Percentiles rank a stretch among this genome's conserved stretches.
These are phyloP conservation scores for Aspergillus bridgeri DNA, from an alignment of 495 filamentous ascomycete genomes.

Conservation along the genomic window DNA sequence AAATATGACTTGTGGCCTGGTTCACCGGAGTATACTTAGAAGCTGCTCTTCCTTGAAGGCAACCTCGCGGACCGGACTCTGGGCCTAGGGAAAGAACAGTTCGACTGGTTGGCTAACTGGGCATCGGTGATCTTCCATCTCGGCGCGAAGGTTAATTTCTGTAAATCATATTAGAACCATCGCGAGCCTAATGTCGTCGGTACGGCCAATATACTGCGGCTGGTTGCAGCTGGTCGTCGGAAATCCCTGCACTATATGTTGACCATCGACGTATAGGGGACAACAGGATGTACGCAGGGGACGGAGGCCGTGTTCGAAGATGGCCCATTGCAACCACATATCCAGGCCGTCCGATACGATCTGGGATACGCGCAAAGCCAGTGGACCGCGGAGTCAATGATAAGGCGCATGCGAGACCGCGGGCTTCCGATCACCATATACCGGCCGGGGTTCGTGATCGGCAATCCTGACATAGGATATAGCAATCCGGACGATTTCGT, in stretches of 20 bases:
- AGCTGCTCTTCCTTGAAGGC: conserved; percentile 15
- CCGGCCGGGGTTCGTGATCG: conserved; percentile 24
- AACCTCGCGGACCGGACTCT: conserved; percentile 8
- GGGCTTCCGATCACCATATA: conserved; percentile 22
- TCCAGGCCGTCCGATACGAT: conserved; percentile 14
- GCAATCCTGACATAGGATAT: conserved; percentile 13
- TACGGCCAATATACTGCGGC: conserved; percentile 11
- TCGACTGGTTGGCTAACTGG: conserved; percentile 10
- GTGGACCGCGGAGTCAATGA: conserved; percentile 21
- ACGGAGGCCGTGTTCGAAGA: conserved; percentile 14
- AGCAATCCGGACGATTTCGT: conserved; percentile 28
- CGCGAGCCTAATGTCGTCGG: conserved; percentile 19
- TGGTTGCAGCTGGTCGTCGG: conserved; percentile 11
- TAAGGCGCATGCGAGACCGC: conserved; percentile 13
- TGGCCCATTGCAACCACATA: conserved; percentile 6
- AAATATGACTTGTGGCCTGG: conserved; percentile 14
- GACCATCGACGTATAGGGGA: conserved; percentile 13
- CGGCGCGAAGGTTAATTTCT: conserved; percentile 23
- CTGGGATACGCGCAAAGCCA: conserved; percentile 24
- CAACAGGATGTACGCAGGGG: conserved; percentile 8
- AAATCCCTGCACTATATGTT: conserved; percentile 27
- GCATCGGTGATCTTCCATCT: conserved; percentile 20
- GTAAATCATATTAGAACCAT: conserved; percentile 18
- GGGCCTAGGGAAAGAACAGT: conserved; percentile 7
- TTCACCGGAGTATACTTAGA: neutral